These are phyloP conservation scores for Asterophora lycoperdoides DNA, from an alignment of 768 basidiomycete species.

Conservation along the genomic window DNA sequence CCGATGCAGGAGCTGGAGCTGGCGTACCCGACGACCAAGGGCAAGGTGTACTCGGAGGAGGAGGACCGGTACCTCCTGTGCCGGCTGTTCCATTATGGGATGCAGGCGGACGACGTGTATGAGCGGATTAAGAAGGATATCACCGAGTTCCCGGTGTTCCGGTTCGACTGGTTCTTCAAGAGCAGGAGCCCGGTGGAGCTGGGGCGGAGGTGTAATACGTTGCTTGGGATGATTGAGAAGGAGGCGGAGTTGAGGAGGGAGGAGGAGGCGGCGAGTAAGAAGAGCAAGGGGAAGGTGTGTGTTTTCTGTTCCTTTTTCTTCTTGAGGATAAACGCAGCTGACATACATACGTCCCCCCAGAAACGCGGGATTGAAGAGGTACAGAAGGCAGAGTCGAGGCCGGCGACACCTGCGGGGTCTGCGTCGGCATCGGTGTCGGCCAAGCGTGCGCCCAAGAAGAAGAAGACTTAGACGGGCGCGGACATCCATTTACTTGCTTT, in stretches of 20 bases:
- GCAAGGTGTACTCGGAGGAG: conserved; percentile 94
- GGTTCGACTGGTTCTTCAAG: conserved; percentile 99
- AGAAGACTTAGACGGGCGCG: conserved; percentile 46
- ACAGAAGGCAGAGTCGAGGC: conserved; percentile 49
- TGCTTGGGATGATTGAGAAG: conserved; percentile 89
- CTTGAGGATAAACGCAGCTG: neutral
- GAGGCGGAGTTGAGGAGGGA: conserved; percentile 71
- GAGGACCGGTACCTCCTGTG: conserved; percentile 95
- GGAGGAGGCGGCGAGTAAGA: conserved; percentile 63
- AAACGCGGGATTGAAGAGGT: conserved; percentile 74
- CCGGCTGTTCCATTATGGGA: conserved; percentile 84
- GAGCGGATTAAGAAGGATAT: conserved; percentile 96
- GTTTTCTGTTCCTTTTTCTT: conserved; percentile 17
- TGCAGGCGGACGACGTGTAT: conserved; percentile 85
- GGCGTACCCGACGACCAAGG: conserved; percentile 93
- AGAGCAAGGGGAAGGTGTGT: conserved; percentile 64
- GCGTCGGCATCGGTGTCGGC: conserved; percentile 29
- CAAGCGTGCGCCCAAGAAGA: conserved; percentile 65
- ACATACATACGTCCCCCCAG: conserved; percentile 28
- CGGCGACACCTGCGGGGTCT: conserved; percentile 50
- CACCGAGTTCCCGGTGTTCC: conserved; percentile 92
- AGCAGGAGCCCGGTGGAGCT: conserved; percentile 88
- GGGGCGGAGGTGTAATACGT: conserved; percentile 80
- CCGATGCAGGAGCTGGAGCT: conserved; percentile 98
- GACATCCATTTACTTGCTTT: too few species aligned